Conservation (phyloP, 306 rosid genomes). For the Notholithocarpus densiflorus region DNA sequence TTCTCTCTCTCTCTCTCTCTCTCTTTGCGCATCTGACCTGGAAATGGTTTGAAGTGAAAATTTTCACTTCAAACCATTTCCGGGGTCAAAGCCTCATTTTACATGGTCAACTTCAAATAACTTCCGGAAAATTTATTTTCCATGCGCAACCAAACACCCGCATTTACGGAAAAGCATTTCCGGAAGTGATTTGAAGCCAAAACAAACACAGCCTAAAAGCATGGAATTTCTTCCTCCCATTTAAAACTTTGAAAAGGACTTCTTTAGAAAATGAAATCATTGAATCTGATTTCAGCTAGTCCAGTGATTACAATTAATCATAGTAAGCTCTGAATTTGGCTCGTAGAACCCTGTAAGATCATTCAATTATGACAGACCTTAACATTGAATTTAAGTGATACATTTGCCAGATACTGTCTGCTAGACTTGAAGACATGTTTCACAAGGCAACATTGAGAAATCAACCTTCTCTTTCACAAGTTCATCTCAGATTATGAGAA, state of each 20-base stretch:
- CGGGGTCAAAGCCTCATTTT: no score
- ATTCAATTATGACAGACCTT: constrained; percentile 29
- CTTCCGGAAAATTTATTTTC: no score
- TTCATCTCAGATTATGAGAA: constrained; percentile 45
- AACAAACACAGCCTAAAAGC: no score
- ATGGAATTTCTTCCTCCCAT: constrained; percentile 81
- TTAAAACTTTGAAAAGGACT: constrained; percentile 12
- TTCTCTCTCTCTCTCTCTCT: no score
- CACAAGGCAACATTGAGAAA: constrained; percentile 68
- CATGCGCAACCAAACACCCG: no score
- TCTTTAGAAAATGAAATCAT: constrained; percentile 2
- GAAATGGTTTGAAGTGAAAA: no score
- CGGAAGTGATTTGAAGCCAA: no score
- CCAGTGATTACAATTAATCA: not conserved
- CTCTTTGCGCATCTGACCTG: no score
- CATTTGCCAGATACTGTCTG: constrained; percentile 62
- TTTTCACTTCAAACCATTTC: no score
- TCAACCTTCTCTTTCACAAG: constrained; percentile 66
- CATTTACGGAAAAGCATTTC: no score
- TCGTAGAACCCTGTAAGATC: constrained; percentile 8
- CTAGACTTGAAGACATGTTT: constrained; percentile 56
- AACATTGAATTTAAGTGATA: constrained; percentile 61
- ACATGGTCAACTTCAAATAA: no score
- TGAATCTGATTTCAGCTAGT: not conserved
- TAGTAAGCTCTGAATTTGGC: not conserved